Conservation (phyloP, 2,329 filamentous ascomycete species). For the Truncatella angustata region DNA sequence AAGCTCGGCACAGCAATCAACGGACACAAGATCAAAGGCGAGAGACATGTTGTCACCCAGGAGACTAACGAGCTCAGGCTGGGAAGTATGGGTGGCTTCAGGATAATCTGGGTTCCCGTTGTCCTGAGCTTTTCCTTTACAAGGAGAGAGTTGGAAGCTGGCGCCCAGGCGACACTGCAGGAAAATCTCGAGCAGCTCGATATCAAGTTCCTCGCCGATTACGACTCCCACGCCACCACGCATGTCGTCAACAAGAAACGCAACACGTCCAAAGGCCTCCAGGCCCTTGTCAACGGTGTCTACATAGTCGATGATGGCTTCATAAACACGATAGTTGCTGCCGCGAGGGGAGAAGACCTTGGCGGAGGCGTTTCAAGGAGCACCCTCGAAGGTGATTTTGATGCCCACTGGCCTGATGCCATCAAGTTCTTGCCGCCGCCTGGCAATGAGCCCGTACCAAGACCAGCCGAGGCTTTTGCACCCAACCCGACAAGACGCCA, state of each 20-base stretch:
- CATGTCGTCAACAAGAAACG: constrained; percentile 87
- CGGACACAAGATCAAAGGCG: constrained; percentile 65
- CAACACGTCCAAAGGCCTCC: constrained; percentile 83
- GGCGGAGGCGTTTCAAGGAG: constrained; percentile 49
- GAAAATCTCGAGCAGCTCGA: constrained; percentile 77
- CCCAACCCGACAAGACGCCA: constrained; percentile 65
- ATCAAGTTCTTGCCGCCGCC: constrained; percentile 69
- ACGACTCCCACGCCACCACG: constrained; percentile 69
- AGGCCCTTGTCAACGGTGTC: constrained; percentile 79
- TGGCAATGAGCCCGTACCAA: constrained; percentile 71
- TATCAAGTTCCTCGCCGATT: constrained; percentile 79
- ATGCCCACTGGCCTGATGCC: constrained; percentile 74
- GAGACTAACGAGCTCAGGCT: constrained; percentile 66
- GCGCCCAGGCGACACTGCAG: constrained; percentile 61
- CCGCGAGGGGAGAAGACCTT: constrained; percentile 46
- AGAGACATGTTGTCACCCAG: constrained; percentile 53
- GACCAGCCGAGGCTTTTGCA: constrained; percentile 66
- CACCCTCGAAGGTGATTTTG: constrained; percentile 76
- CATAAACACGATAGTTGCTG: constrained; percentile 68
- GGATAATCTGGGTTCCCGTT: constrained; percentile 75
- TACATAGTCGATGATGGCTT: constrained; percentile 74
- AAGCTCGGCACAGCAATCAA: constrained; percentile 83
- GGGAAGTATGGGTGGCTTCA: constrained; percentile 66
- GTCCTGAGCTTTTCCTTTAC: constrained; percentile 81
- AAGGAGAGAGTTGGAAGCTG: constrained; percentile 65